phyloP scores from a whole-genome alignment of 2,329 filamentous ascomycete species.

The Colletotrichum sp. region DNA sequence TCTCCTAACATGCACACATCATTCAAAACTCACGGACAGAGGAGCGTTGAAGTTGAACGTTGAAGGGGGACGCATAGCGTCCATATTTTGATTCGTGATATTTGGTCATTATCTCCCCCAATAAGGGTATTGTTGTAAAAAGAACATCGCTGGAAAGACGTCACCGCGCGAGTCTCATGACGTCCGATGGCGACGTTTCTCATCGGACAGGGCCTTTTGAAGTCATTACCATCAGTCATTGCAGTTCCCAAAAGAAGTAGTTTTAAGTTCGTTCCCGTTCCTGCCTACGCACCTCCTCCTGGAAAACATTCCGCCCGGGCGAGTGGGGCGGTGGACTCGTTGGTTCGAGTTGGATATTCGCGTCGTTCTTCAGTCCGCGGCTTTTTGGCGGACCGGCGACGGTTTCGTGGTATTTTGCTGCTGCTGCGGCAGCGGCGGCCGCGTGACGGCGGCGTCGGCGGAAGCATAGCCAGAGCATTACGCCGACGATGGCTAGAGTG shows the following conservation, averaged over 20 bases:
- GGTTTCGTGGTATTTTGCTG: conserved; percentile 11
- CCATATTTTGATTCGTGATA: background rate
- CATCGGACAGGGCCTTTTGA: background rate
- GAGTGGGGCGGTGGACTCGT: conserved; percentile 19
- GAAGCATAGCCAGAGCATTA: conserved; percentile 28
- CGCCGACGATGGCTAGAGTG: conserved; percentile 24
- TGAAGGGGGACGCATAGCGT: background rate
- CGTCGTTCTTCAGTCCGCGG: conserved; percentile 16
- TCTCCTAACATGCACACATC: too few relatives aligned
- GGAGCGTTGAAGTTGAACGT: background rate
- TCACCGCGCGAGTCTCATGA: conserved; percentile 4
- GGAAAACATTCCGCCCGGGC: conserved; percentile 36
- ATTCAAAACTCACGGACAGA: accelerated
- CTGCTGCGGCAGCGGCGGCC: background rate
- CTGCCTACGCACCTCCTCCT: conserved; percentile 41
- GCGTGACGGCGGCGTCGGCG: conserved; percentile 28
- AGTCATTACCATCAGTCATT: background rate
- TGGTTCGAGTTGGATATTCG: conserved; percentile 33
- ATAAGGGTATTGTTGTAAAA: background rate
- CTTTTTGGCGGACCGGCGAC: conserved; percentile 17
- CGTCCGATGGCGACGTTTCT: background rate
- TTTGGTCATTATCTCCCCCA: conserved; percentile 2
- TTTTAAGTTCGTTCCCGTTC: conserved; percentile 24
- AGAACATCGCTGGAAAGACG: conserved; percentile 6
- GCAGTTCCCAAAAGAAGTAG: background rate